Percentiles rank a stretch among this genome's conserved stretches.
phyloP scores from a whole-genome alignment of 441 rosid species.

The Mallotus japonicus region DNA sequence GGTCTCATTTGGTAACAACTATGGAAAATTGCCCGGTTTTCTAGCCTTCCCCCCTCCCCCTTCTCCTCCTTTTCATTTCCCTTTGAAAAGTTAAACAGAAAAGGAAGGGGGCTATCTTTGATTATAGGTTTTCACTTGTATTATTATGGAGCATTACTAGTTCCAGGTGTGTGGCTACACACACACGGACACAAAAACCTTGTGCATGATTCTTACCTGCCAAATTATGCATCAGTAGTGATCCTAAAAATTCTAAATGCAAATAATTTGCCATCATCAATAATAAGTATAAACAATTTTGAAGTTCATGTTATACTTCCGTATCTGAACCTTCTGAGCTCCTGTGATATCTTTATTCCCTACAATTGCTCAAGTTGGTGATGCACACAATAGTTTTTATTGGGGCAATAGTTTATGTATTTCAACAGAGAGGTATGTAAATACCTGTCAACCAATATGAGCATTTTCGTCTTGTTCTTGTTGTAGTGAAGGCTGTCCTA shows the following conservation, averaged over 20 bases:
- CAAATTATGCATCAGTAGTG: not conserved
- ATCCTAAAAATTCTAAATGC: not conserved
- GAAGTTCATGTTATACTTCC: not conserved
- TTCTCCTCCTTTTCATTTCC: too few relatives aligned
- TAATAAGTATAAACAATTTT: too few relatives aligned
- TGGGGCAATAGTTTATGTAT: not conserved
- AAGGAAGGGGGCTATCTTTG: not conserved
- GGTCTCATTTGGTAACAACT: not conserved
- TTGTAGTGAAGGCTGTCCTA: too few relatives aligned
- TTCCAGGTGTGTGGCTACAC: not conserved
- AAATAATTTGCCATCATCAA: not conserved
- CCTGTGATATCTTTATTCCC: not conserved
- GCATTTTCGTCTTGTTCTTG: not conserved
- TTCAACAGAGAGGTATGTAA: too few relatives aligned
- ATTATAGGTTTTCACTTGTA: not conserved
- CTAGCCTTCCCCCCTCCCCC: too few relatives aligned
- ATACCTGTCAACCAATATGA: too few relatives aligned
- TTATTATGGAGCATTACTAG: not conserved
- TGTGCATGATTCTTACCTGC: not conserved
- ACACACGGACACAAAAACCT: not conserved
- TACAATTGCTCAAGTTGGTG: not conserved
- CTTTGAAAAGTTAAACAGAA: not conserved
- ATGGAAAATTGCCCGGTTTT: too few relatives aligned
- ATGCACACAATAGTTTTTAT: not conserved
- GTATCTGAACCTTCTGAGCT: too few relatives aligned